Percentiles rank a stretch among this genome's conserved stretches.
phyloP scores from a whole-genome alignment of 2,329 filamentous ascomycete genomes.

The Davidsoniella virescens region DNA sequence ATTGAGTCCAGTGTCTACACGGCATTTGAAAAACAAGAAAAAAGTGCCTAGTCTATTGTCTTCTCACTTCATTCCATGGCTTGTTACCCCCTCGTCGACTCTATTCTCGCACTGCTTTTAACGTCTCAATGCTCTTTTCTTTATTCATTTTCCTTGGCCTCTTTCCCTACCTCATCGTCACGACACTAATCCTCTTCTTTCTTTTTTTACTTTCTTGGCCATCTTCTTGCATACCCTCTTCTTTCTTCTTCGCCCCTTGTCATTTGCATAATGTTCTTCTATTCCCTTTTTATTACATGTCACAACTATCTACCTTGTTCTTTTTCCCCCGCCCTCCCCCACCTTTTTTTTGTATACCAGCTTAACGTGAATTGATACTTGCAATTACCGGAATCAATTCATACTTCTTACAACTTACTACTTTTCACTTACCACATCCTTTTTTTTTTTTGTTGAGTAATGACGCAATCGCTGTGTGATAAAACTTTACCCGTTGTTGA shows the following conservation, averaged over 20 bases:
- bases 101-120: too few relatives aligned
- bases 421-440: neutral
- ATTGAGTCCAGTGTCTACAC: too few relatives aligned
- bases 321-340: neutral
- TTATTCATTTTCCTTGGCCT: neutral
- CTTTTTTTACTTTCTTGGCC: neutral
- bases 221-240: neutral
- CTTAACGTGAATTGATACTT: too few relatives aligned
- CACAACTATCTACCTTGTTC: neutral
- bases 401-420: neutral
- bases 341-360: neutral
- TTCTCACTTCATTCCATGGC: too few relatives aligned
- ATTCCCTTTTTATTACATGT: neutral
- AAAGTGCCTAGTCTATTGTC: too few relatives aligned
- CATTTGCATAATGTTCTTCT: conserved; percentile 5
- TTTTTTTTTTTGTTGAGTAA: neutral
- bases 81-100: neutral
- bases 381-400: neutral
- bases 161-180: conserved; percentile 1
- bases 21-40: too few relatives aligned
- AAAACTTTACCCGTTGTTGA: neutral
- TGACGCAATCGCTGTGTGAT: neutral
- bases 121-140: neutral
- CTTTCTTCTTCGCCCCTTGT: conserved; percentile 3
- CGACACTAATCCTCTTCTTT: neutral